Conservation (phyloP, 2,329 filamentous ascomycete genomes). For the Paecilomyces dactylethromorphus region DNA sequence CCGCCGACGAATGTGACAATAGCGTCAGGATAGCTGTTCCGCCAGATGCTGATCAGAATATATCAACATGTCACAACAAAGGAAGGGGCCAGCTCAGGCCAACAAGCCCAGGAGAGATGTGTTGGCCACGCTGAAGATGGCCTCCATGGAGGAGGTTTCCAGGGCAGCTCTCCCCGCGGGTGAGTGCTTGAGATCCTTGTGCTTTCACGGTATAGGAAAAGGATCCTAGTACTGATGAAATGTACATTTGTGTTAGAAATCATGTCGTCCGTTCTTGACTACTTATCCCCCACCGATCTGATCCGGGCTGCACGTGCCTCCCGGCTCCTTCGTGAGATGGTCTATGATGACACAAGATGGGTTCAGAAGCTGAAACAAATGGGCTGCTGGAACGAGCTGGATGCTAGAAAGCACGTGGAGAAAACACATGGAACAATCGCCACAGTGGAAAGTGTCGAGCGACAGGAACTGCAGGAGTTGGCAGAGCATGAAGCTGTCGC, state of each 20-base stretch:
- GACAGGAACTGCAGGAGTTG: conserved; percentile 20
- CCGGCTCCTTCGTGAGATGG: conserved; percentile 89
- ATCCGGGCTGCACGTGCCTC: conserved; percentile 79
- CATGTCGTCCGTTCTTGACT: conserved; percentile 79
- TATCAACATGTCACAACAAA: conserved; percentile 43
- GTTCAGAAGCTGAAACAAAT: conserved; percentile 78
- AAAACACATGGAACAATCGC: conserved; percentile 46
- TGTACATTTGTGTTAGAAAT: conserved; percentile 58
- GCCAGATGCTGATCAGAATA: conserved; percentile 19
- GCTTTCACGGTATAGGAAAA: not conserved
- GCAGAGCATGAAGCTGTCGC: conserved; percentile 7
- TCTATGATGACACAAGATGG: conserved; percentile 97
- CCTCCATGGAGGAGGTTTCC: conserved; percentile 66
- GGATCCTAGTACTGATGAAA: not conserved
- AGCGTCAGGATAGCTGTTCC: not conserved
- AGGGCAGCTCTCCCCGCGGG: conserved; percentile 78
- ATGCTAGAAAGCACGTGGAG: conserved; percentile 75
- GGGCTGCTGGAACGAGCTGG: conserved; percentile 84
- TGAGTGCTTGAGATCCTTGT: conserved; percentile 34
- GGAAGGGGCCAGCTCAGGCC: conserved; percentile 32
- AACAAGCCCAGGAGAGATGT: conserved; percentile 46
- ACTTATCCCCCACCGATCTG: conserved; percentile 77
- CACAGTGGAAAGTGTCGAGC: conserved; percentile 17
- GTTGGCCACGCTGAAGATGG: conserved; percentile 69
- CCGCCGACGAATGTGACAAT: not conserved